Evolutionary conservation across 139 green algal genomes (phyloP).

Genomic region (Yamagishiella unicocca): DNA sequence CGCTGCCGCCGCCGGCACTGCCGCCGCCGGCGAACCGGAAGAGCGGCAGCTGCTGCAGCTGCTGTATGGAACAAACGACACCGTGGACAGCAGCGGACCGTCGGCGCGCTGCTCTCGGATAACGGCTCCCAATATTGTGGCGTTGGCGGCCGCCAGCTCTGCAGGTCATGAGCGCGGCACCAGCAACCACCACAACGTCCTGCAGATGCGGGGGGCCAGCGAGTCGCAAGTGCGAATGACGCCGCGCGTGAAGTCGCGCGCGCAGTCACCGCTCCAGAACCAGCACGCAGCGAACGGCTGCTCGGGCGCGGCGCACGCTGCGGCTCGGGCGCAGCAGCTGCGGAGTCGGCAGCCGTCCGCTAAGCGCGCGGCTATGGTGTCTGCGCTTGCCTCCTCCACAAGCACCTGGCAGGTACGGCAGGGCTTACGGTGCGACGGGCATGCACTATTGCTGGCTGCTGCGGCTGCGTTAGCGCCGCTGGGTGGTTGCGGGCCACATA

Average conservation of each 20-base stretch:
- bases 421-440: background rate
- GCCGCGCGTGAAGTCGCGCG: too few species aligned
- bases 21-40: background rate
- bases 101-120: too few species aligned
- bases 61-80: background rate
- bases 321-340: background rate
- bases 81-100: background rate
- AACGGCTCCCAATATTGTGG: too few species aligned
- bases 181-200: background rate
- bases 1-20: background rate
- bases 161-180: background rate
- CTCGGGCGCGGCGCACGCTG: background rate
- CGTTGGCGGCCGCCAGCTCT: too few species aligned
- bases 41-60: background rate
- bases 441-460: too few species aligned
- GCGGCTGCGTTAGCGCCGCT: background rate
- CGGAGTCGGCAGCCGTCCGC: background rate
- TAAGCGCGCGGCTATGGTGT: background rate
- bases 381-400: background rate
- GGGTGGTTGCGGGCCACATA: background rate
- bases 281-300: too few species aligned
- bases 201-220: background rate
- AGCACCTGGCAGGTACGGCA: constrained; percentile 17
- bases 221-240: too few species aligned
- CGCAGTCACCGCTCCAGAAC: too few species aligned